Evolutionary conservation across 257 asterid genomes (phyloP).

Genomic region (Ilex asprella): DNA sequence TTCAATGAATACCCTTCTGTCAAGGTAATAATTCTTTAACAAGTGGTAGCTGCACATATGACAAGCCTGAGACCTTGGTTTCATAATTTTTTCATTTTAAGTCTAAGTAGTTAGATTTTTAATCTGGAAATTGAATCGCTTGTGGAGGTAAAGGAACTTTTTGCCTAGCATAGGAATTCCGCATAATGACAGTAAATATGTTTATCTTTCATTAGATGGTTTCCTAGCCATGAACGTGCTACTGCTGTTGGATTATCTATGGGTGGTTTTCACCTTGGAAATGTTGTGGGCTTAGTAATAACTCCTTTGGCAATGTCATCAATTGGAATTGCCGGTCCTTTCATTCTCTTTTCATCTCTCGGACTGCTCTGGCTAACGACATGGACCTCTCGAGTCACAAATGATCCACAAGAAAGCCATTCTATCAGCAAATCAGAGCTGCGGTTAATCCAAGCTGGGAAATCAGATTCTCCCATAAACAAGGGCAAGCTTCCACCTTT

Average conservation of each 20-base stretch:
- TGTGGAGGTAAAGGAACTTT: background rate
- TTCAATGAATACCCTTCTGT: conserved; percentile 81
- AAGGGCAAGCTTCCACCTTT: conserved; percentile 64
- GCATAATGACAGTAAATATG: background rate
- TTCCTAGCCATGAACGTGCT: conserved; percentile 80
- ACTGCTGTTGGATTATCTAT: conserved; percentile 93
- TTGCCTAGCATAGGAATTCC: background rate
- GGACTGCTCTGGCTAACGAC: conserved; percentile 76
- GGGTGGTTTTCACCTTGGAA: conserved; percentile 97
- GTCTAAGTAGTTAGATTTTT: no score
- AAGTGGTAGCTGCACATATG: no score
- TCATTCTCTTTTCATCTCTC: conserved; percentile 69
- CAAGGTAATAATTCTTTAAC: conserved; percentile 36
- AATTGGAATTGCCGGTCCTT: conserved; percentile 74
- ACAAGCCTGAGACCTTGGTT: no score
- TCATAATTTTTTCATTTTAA: no score
- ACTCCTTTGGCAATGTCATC: conserved; percentile 71
- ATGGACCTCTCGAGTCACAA: conserved; percentile 50
- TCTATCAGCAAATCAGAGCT: conserved; percentile 57
- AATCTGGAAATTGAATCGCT: no score
- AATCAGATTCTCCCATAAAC: conserved; percentile 34
- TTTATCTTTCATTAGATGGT: conserved; percentile 50
- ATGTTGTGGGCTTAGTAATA: conserved; percentile 78
- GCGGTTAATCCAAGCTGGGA: conserved; percentile 78
- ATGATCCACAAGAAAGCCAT: conserved; percentile 64